Evolutionary conservation across 306 rosid genomes (phyloP), one percentile per base, ranked within the genome.

Genomic region (Castanea mollissima): DNA sequence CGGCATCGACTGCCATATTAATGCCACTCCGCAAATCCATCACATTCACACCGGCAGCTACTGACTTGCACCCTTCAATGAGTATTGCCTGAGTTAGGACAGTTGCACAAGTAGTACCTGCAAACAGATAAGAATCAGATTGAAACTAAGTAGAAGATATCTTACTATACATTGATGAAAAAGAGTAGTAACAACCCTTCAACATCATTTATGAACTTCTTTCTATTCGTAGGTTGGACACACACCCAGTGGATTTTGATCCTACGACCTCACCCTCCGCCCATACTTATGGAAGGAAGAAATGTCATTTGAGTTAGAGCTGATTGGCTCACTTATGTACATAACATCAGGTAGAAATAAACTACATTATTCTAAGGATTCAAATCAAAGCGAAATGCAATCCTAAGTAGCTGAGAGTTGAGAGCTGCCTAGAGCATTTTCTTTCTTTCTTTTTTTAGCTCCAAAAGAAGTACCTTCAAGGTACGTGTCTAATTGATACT

Each of bases 91-190:
- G 98, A 65, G 97, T 90, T 79, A 95, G 80, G 82, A 95, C 94
- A 69, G 98, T 91, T 60, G 99, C 98, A 90, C 98, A 92, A 49
- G 99, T 95, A 71, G 99, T 95, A 84, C 98, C 99, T 95, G 90
- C 63, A 84, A 81, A 41, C 74, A 85, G 55, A 87, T 76, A 82
- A 55, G 52, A 73, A 73, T 64, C 46, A 69, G 23, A 19, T 35
- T 68, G 52, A 68, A 35, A 34, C 19, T 13, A 35, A 31, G 21
- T 31, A 32, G 44, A 65, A 65, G 34, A 65, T 29, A 31, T 32
- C 15, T 18, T 7, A 32, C 4, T 35, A 18, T 56, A 18, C 21
- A 27, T 49, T 29, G 32, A 9, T 27, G 49, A 16, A 4, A 21
- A 4, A 69, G 56, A 21, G 35, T 19, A 56, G 7, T 6, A 55